Base-by-base conservation (phyloP, 768 basidiomycete genomes). In the Gyrodon lividus region DNA sequence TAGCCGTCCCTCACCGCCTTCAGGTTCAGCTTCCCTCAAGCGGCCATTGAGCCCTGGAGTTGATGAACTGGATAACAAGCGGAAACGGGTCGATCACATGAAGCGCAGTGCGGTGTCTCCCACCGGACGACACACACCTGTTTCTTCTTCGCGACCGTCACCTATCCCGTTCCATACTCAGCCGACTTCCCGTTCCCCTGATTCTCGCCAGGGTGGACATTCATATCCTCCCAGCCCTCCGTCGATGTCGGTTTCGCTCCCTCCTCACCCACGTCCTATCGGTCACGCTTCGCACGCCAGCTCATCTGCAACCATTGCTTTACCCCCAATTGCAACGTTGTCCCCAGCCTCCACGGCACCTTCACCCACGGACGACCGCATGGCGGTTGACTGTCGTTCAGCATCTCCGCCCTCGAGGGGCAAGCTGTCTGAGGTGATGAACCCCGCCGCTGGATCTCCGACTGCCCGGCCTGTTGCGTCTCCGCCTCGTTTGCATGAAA, bases 131-230 rank as follows among this genome's bases (percentile, higher is more conserved):
- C 72, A 72, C 38, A 80, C 84, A 0, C 84, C 85, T 10, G 62
- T 78, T 24, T 78, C 80, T 35, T 82, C 83, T 20, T 80, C 82
- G 40, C 74, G 86, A 4, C 84, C 81, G 0, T 88, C 86, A 17
- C 87, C 87, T 2, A 81, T 80, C 41, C 87, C 87, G 14, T 86
- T 89, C 78, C 80, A 83, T 58, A 82, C 80, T 3, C 87, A 88
- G 61, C 82, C 84, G 8, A 70, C 80, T 5, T 80, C 85, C 12
- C 84, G 78, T 61, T 88, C 87, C 19, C 86, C 85, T 17, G 87
- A 89, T 63, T 74, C 77, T 12, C 81, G 84, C 26, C 81, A 79
- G n/a, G 46, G 30, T 23, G 57, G 57, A 20, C 66, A 64, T 20
- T 8, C 55, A 24, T 81, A 77, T 51, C 74, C 77, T 33, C 72